These are phyloP conservation scores for Cryptosporidium tyzzeri DNA, from an alignment of 169 alveolate genomes.

Conservation along the genomic window DNA sequence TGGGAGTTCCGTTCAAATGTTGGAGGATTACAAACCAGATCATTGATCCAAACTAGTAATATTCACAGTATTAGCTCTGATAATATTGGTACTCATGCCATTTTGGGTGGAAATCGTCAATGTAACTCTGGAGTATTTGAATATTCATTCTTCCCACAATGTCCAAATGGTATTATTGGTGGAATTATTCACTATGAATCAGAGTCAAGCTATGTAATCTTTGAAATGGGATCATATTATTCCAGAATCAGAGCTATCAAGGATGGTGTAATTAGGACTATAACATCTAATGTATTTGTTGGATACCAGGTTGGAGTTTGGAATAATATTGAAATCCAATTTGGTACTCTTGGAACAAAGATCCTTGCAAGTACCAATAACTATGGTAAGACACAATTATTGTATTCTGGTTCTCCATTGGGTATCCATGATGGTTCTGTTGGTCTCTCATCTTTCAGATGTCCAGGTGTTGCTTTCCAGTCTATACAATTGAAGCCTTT, in stretches of 20 bases:
- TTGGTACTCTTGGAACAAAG: constrained; percentile 64
- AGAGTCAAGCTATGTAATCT: constrained; percentile 40
- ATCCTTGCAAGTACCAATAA: constrained; percentile 70
- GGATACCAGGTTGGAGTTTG: constrained; percentile 73
- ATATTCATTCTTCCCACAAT: constrained; percentile 73
- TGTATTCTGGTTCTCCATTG: constrained; percentile 64
- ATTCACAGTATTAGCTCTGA: constrained; percentile 70
- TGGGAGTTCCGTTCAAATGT: constrained; percentile 77
- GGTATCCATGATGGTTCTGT: constrained; percentile 69
- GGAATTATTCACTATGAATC: constrained; percentile 71
- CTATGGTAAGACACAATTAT: constrained; percentile 71
- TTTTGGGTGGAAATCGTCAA: constrained; percentile 72
- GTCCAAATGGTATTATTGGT: constrained; percentile 71
- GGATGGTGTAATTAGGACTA: constrained; percentile 49
- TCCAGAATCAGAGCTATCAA: constrained; percentile 55
- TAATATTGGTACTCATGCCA: constrained; percentile 71
- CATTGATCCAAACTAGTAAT: constrained; percentile 70
- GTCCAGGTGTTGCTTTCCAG: constrained; percentile 75
- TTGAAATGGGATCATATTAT: constrained; percentile 71
- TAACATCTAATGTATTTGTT: constrained; percentile 51
- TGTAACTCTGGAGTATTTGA: constrained; percentile 71
- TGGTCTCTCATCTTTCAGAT: constrained; percentile 59
- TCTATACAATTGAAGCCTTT: constrained; percentile 57
- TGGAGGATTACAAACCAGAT: constrained; percentile 71
- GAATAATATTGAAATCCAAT: constrained; percentile 67